phyloP scores from a whole-genome alignment of 352 stramenopile genomes.

The Pythium aristosporum region DNA sequence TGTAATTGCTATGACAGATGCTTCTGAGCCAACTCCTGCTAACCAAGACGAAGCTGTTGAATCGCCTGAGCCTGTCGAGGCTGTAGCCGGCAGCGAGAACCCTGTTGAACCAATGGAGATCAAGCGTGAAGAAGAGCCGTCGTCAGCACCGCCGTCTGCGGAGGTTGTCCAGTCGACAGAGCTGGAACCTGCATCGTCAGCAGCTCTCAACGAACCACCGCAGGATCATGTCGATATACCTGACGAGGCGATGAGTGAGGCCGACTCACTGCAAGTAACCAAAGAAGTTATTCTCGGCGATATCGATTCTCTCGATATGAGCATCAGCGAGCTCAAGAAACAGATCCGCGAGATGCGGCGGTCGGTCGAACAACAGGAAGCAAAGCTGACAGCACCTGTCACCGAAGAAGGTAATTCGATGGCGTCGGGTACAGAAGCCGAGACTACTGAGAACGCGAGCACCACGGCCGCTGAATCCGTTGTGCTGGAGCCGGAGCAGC shows the following conservation, averaged over 20 bases:
- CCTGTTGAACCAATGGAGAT: background rate
- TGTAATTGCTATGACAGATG: background rate
- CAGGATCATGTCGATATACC: background rate
- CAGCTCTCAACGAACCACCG: background rate
- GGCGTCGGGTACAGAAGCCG: background rate
- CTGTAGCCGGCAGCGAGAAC: too few species aligned
- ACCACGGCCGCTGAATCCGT: background rate
- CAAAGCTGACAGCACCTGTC: conserved; percentile 5
- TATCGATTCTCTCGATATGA: conserved; percentile 74
- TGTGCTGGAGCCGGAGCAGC: background rate
- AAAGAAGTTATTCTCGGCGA: conserved; percentile 82
- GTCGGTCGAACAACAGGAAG: conserved; percentile 43
- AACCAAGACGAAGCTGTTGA: background rate
- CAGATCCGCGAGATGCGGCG: conserved; percentile 58
- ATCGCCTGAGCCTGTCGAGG: background rate
- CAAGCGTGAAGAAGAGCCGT: background rate
- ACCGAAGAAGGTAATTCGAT: conserved; percentile 6
- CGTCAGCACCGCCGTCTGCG: background rate
- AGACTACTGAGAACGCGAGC: background rate
- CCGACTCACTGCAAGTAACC: conserved; percentile 31
- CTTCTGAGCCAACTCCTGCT: background rate
- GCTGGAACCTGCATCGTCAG: background rate
- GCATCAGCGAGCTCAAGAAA: conserved; percentile 69
- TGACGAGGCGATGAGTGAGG: conserved; percentile 11
- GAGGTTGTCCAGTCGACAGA: background rate